These are phyloP conservation scores for Rusavskia elegans DNA, from an alignment of 495 filamentous ascomycete species.

Conservation along the genomic window DNA sequence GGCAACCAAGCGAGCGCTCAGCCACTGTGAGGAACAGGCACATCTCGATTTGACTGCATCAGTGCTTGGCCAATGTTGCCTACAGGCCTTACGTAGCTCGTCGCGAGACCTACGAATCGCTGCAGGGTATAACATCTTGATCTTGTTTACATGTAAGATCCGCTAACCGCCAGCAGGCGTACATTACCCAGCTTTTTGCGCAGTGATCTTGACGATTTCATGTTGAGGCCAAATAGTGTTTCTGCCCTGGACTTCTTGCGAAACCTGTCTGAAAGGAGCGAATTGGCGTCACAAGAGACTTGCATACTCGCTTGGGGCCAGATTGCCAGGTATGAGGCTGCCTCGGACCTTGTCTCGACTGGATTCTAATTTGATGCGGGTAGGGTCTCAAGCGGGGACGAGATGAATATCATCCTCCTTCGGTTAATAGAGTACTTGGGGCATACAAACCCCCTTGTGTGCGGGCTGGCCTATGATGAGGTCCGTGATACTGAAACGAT, in stretches of 20 bases:
- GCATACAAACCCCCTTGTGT: constrained; percentile 63
- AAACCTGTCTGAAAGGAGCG: constrained; percentile 47
- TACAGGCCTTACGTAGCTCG: constrained; percentile 67
- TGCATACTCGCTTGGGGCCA: constrained; percentile 72
- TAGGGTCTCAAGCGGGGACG: constrained; percentile 52
- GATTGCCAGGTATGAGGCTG: constrained; percentile 42
- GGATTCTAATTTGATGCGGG: constrained; percentile 2
- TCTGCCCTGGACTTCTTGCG: constrained; percentile 52
- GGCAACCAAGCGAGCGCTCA: constrained; percentile 47
- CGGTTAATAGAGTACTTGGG: constrained; percentile 76
- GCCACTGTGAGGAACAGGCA: constrained; percentile 38
- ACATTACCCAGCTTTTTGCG: constrained; percentile 51
- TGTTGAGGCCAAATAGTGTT: constrained; percentile 47
- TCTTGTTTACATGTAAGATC: background rate
- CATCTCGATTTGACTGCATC: constrained; percentile 53
- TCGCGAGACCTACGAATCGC: constrained; percentile 72
- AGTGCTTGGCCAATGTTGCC: constrained; percentile 57
- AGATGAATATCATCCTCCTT: constrained; percentile 71
- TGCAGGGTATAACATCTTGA: constrained; percentile 34
- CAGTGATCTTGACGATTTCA: constrained; percentile 24
- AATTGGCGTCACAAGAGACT: constrained; percentile 56
- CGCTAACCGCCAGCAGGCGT: constrained; percentile 32
- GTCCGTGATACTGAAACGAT: constrained; percentile 24
- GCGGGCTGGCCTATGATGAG: constrained; percentile 66
- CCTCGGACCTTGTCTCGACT: background rate